phyloP scores from a whole-genome alignment of 2,329 filamentous ascomycete genomes.

The Arthroderma sp. region DNA sequence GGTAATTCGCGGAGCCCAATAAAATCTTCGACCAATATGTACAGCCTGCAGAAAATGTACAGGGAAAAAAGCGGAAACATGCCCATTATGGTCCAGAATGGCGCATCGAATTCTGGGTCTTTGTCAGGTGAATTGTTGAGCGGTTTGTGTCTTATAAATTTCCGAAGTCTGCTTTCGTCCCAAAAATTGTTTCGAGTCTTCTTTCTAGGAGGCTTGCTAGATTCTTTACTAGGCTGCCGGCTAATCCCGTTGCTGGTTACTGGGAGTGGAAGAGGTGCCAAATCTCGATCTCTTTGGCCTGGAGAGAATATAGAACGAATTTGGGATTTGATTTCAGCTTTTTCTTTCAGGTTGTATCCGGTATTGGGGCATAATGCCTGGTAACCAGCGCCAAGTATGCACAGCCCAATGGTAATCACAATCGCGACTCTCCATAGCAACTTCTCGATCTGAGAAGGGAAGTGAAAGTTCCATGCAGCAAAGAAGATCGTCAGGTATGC shows the following conservation, averaged over 20 bases:
- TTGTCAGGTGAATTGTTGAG: not conserved
- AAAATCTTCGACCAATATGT: not conserved
- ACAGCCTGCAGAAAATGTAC: not conserved
- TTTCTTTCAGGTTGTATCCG: not conserved
- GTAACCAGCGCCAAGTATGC: not conserved
- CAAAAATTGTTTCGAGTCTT: not conserved
- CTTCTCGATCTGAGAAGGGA: not conserved
- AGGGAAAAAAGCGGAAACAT: not conserved
- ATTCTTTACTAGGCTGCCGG: not conserved
- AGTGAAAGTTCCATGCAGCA: constrained; percentile 5
- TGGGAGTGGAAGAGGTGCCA: not conserved
- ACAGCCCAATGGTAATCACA: not conserved
- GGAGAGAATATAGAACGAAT: not conserved
- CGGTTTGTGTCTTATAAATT: not conserved
- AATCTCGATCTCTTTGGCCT: not conserved
- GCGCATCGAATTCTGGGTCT: not conserved
- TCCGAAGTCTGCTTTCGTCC: not conserved
- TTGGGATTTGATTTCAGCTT: not conserved
- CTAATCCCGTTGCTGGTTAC: not conserved
- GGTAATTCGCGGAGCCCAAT: not conserved
- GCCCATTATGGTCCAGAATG: not conserved
- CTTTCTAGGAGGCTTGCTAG: not conserved
- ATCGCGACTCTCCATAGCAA: not conserved
- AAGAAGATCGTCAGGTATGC: constrained; percentile 3
- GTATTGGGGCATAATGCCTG: not conserved